These are phyloP conservation scores for Cercospora sp. DNA, from an alignment of 2,329 filamentous ascomycete genomes.

Conservation along the genomic window DNA sequence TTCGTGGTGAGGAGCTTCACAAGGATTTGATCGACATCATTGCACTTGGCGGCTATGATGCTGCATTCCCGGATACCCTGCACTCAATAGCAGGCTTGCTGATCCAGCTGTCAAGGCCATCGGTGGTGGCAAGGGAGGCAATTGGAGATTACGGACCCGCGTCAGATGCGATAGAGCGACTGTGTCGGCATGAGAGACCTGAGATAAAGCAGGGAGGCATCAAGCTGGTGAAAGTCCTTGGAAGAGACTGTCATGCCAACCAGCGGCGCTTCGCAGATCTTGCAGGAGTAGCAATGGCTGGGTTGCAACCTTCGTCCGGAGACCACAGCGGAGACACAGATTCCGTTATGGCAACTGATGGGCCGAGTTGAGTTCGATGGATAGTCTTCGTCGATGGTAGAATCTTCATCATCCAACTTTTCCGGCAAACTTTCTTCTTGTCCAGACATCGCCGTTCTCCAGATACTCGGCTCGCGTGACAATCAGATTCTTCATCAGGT, in stretches of 20 bases:
- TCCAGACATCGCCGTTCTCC: slow-evolving; percentile 65
- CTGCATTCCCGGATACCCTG: slow-evolving; percentile 28
- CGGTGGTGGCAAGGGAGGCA: slow-evolving; percentile 22
- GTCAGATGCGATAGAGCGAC: slow-evolving; percentile 20
- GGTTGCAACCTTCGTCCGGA: slow-evolving; percentile 4
- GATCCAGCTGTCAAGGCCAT: slow-evolving; percentile 33
- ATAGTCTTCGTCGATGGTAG: background rate
- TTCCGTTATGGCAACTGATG: slow-evolving; percentile 7
- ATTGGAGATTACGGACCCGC: slow-evolving; percentile 27
- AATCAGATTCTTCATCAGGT: slow-evolving; percentile 63
- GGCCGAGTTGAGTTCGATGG: slow-evolving; percentile 10
- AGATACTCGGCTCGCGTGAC: slow-evolving; percentile 91
- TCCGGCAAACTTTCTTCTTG: slow-evolving; percentile 38
- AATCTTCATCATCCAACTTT: slow-evolving; percentile 30
- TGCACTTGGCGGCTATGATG: slow-evolving; percentile 3
- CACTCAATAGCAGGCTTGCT: slow-evolving; percentile 36
- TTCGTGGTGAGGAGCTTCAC: slow-evolving; percentile 25
- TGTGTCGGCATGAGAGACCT: slow-evolving; percentile 31
- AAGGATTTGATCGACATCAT: slow-evolving; percentile 18
- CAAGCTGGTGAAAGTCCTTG: slow-evolving; percentile 34
- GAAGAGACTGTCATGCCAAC: slow-evolving; percentile 29
- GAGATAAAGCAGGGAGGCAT: slow-evolving; percentile 33
- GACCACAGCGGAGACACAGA: slow-evolving; percentile 8
- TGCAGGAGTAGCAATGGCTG: slow-evolving; percentile 23
- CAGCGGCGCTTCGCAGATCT: slow-evolving; percentile 31